phyloP scores from a whole-genome alignment of 768 basidiomycete species.

The Hygrocybe coccinea region DNA sequence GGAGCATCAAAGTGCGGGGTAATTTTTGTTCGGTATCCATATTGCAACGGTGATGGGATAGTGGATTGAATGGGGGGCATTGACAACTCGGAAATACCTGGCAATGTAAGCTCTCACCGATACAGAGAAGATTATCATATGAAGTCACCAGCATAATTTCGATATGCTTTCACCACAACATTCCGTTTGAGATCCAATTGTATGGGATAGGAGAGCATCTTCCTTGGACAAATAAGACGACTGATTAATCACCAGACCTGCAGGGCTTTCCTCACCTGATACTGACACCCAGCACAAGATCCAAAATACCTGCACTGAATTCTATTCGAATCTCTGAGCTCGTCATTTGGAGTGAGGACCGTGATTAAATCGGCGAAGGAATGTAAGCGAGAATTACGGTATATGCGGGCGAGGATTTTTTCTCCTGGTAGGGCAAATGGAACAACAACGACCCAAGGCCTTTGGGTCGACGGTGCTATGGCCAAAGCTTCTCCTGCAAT shows the following conservation, averaged over 20 bases:
- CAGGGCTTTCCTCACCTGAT: constrained; percentile 53
- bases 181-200: constrained; percentile 85
- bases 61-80: constrained; percentile 70
- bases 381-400: constrained; percentile 63
- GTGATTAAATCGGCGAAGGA: constrained; percentile 73
- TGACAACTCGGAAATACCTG: constrained; percentile 50
- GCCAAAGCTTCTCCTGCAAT: constrained; percentile 64
- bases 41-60: constrained; percentile 83
- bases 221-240: background rate
- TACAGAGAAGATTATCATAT: background rate
- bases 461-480: constrained; percentile 38
- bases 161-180: constrained; percentile 80
- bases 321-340: constrained; percentile 58
- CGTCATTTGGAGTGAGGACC: constrained; percentile 56
- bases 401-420: constrained; percentile 64
- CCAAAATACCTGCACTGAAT: constrained; percentile 86
- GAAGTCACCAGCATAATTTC: constrained; percentile 59
- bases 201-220: constrained; percentile 84
- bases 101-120: constrained; percentile 5
- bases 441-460: constrained; percentile 76
- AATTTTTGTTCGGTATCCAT: constrained; percentile 92
- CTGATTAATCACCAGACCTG: background rate
- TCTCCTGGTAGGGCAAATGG: constrained; percentile 88
- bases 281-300: constrained; percentile 88
- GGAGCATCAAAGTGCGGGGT: constrained; percentile 94